Base-by-base conservation (phyloP, 176 grass and related monocot species). In the Zea luxurians region DNA sequence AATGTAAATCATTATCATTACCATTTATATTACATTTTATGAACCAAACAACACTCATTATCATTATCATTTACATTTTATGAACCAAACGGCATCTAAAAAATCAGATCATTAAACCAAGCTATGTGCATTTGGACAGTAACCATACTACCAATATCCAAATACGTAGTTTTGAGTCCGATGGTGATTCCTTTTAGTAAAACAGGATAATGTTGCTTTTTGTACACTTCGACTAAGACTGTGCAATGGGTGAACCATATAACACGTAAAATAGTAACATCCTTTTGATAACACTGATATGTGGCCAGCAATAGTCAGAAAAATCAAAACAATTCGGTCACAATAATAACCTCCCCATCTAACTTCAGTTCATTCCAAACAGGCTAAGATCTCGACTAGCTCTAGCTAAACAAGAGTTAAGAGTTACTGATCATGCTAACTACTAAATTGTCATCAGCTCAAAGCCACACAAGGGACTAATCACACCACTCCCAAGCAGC, bases 401-500 rank as follows among this genome's bases (percentile, higher is more conserved):
- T 76, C n/a, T 80, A 70, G 70, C 70, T 80, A 27, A 0, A 66
- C 77, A 80, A 76, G 20, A 81, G 42, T 80, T 71, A 55, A 71
- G 20, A 81, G 34, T 80, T 64, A 53, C 70, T 63, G 12, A 52
- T 72, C 57, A 81, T 8, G 12, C 77, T 81, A 73, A 64, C 66
- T 66, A 75, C 74, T 71, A 80, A 79, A 59, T 13, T 83, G 21
- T 72, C 47, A 81, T 44, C 41, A 60, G 49, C 49, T 27, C 41
- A 45, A 81, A 44, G 2, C 49, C 16, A 10, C 48, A 37, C 49
- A 80, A 61, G 0, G 2, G 50, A 47, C 61, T 67, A 73, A 71
- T 40, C 60, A 73, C 20, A 2, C 50, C 59, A 75, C 35, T 79
- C 70, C 12, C 71, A 85, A 77, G 35, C 78, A 72, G 45, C 64